Evolutionary conservation across 2,329 filamentous ascomycete species (phyloP), one percentile per base, ranked within the genome.

Genomic region (Fusarium sp.): DNA sequence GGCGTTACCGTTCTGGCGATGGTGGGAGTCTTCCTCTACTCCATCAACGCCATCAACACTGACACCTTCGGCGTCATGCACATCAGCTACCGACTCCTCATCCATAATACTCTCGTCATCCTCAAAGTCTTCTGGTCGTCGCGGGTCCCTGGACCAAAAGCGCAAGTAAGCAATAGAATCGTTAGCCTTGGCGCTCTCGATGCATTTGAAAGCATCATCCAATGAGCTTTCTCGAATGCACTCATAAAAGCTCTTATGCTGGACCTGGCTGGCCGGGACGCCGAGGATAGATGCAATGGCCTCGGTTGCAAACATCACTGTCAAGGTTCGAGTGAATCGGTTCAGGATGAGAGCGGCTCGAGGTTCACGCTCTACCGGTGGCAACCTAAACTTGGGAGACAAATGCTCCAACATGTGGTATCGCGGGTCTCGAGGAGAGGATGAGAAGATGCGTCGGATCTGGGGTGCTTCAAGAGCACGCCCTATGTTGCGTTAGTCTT

Each of bases 371-470:
- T 88, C 87, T 68, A 86, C 86, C 17, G 87, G 83, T 1, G 88
- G 83, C 78, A 86, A 85, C 69, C 84, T 84, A 81, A 97, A 97
- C 77, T 95, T 96, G 75, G 90, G 87, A 13, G 94, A 97, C 17
- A 97, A 83, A 69, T 95, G 92, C 58, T 93, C 92, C 76, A 97
- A 82, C 93, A 97, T 97, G 80, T 96, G 92, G 78, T 97, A 97
- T 68, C 93, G 90, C 18, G 93, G 93, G 75, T 97, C 94, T 74
- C 90, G 86, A 15, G 92, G 92, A 9, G 93, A 95, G 26, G 91
- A 93, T 4, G 92, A 91, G 78, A 97, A 97, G 28, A 95, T 84
- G 50, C 91, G 90, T 56, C 93, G 89, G 58, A 97, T 90, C 63
- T 93, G 86, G 2, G 93, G 93, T 39, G 93, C 93, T 73, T 94